Conservation (phyloP, 352 stramenopile genomes). For the Phytophthora colocasiae region DNA sequence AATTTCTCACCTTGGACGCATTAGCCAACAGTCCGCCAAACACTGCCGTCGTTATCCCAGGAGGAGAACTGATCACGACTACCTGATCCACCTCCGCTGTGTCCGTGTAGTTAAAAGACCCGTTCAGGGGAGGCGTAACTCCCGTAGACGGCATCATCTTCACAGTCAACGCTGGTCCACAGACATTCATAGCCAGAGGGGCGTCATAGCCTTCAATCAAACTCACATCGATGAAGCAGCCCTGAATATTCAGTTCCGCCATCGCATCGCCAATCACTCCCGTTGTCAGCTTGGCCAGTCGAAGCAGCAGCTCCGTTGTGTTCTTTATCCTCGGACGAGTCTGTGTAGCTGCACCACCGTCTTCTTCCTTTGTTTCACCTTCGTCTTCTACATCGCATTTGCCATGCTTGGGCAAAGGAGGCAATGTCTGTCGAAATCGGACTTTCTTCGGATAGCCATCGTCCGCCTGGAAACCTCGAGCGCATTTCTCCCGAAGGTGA, state of each 20-base stretch:
- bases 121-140: conserved; percentile 1
- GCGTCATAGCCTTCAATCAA: conserved; percentile 77
- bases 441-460: too few species aligned
- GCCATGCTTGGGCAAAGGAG: neutral
- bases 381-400: conserved; percentile 8
- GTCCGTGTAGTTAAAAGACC: conserved; percentile 81
- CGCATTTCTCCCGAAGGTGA: conserved; percentile 78
- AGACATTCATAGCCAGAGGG: conserved; percentile 81
- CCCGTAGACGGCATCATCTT: conserved; percentile 80
- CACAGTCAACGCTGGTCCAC: conserved; percentile 80
- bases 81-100: conserved; percentile 78
- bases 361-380: neutral
- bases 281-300: conserved; percentile 81
- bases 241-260: conserved; percentile 78
- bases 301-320: conserved; percentile 56
- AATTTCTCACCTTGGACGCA: conserved; percentile 68
- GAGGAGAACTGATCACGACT: conserved; percentile 76
- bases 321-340: conserved; percentile 8
- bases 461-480: conserved; percentile 85
- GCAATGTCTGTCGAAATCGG: too few species aligned
- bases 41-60: conserved; percentile 63
- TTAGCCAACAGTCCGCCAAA: conserved; percentile 80
- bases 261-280: conserved; percentile 86
- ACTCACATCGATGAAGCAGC: conserved; percentile 78
- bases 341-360: too few species aligned